phyloP scores from a whole-genome alignment of 2,329 filamentous ascomycete genomes.

The Beauveria brongniartii region DNA sequence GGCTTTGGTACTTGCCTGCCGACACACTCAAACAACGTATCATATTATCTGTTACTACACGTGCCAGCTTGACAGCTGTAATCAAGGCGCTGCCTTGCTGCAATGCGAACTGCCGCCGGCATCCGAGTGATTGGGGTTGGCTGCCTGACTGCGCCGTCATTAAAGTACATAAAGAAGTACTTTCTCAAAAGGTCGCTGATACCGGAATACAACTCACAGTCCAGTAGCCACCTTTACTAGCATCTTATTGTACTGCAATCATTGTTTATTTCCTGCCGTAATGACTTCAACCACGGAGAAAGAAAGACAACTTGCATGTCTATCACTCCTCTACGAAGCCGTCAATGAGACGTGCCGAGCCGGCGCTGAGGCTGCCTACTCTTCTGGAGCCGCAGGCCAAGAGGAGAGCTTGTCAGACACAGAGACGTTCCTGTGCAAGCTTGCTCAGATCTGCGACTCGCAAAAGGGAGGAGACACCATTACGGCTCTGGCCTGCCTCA shows the following conservation, averaged over 20 bases:
- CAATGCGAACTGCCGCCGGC: no score
- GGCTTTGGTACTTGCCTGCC: neutral
- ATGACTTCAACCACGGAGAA: neutral
- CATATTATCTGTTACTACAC: neutral
- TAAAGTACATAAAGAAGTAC: no score
- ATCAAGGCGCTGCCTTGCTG: no score
- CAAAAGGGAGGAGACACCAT: slow-evolving; percentile 9
- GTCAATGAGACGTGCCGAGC: neutral
- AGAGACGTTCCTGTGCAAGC: slow-evolving; percentile 12
- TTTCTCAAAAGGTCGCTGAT: no score
- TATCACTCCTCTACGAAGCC: neutral
- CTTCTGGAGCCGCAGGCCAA: neutral
- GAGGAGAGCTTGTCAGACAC: neutral
- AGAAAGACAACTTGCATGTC: neutral
- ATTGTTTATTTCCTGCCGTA: no score
- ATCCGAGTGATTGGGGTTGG: no score
- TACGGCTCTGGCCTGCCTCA: slow-evolving; percentile 9
- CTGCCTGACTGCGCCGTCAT: no score
- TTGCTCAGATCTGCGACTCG: slow-evolving; percentile 14
- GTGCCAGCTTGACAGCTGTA: neutral
- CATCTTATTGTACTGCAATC: no score
- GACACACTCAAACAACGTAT: neutral
- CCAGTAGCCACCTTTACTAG: neutral
- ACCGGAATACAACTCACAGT: no score
- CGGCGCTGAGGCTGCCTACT: neutral